These are phyloP conservation scores for Colletotrichum acutatum DNA, from an alignment of 2,329 filamentous ascomycete species.

Conservation along the genomic window DNA sequence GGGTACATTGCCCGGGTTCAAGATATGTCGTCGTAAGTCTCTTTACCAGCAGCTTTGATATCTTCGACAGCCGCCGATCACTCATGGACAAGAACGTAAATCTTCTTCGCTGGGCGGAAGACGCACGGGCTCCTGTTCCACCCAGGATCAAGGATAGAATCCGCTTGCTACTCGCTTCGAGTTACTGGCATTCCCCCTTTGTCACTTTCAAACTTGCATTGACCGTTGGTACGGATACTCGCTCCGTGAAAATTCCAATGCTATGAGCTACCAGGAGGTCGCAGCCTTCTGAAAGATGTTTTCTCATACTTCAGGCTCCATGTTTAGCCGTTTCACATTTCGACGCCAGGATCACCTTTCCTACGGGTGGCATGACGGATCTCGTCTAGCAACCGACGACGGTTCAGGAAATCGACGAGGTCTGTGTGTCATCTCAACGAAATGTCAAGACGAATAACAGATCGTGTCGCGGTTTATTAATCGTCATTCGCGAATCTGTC, in stretches of 20 bases:
- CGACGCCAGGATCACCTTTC: slow-evolving; percentile 1
- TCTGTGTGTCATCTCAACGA: slow-evolving; percentile 23
- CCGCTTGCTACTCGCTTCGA: background rate
- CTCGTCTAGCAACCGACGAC: background rate
- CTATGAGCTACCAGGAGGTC: background rate
- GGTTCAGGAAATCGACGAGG: background rate
- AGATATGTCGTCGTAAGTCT: background rate
- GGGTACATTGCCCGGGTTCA: background rate
- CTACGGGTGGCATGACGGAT: background rate
- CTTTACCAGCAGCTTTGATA: background rate
- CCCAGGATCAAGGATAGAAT: slow-evolving; percentile 1
- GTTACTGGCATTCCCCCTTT: background rate
- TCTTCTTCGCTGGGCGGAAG: background rate
- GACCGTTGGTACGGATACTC: background rate
- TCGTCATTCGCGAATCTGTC: background rate
- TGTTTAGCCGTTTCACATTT: slow-evolving; percentile 15
- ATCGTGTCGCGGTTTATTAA: background rate
- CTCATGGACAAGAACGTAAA: background rate
- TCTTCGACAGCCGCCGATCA: background rate
- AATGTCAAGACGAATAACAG: background rate
- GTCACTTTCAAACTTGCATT: background rate
- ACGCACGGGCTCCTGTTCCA: slow-evolving; percentile 3
- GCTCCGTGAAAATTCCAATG: background rate
- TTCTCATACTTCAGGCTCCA: slow-evolving; percentile 6
- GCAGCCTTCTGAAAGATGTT: background rate